Evolutionary conservation across 305 asterid genomes (phyloP).

Genomic region (Fraxinus sp.): DNA sequence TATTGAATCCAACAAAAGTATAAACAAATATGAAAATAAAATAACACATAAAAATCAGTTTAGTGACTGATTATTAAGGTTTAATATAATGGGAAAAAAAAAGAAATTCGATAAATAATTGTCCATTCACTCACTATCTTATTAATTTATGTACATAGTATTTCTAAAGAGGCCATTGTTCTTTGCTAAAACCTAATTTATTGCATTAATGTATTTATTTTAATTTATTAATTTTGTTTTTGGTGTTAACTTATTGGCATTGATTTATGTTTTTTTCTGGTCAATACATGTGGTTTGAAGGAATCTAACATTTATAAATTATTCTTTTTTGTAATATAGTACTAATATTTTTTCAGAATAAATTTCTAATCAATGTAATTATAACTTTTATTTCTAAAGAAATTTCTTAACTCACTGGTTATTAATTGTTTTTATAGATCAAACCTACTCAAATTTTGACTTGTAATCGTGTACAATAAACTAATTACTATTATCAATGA

Average conservation of each 20-base stretch:
- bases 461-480: neutral
- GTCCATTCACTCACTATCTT: neutral
- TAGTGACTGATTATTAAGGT: neutral
- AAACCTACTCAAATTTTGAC: neutral
- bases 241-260: neutral
- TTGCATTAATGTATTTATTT: neutral
- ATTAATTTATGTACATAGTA: neutral
- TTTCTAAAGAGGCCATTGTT: neutral
- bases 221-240: neutral
- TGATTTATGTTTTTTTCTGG: neutral
- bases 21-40: neutral
- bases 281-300: neutral
- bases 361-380: neutral
- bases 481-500: neutral
- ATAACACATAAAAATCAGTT: neutral
- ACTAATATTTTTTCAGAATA: neutral
- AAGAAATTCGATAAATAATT: neutral
- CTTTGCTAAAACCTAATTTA: neutral
- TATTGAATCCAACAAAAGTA: neutral
- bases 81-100: neutral
- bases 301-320: neutral
- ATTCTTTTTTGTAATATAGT: neutral
- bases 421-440: neutral
- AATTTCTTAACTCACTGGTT: neutral
- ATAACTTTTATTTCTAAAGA: neutral